Base-by-base conservation (phyloP, 106 monocot genomes). In the Allium sativum region DNA sequence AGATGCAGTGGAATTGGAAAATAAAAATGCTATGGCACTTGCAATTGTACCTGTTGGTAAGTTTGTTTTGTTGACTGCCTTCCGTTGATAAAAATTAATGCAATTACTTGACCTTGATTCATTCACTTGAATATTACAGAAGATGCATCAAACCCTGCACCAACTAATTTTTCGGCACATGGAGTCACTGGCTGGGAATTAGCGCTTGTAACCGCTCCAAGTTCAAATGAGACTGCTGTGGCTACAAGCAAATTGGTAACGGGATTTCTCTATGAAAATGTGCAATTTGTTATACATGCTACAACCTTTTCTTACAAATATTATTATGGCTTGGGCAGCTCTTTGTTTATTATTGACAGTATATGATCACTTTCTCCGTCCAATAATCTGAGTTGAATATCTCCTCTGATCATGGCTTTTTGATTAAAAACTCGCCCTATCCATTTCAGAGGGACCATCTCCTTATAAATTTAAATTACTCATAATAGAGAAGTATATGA, bases 11-110 rank as follows among this genome's bases (percentile, higher is more conserved):
- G 90, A 90, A 45, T 44, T 90, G 55, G 94, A 95, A 40, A 84
- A 75, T 53, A 71, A 81, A 65, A 95, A 95, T 79, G 86, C 90
- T 40, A 72, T 90, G 68, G 94, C 94, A 56, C 84, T 95, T 58
- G 83, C 94, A 17, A 95, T 95, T 55, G 86, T 95, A 67, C 86
- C 94, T 58, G 60, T 87, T 76, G 94, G 94, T 95, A 83, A 70
- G 65, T 62, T 73, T 19, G 67, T 66, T 22, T 16, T 9, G 7
- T 10, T 9, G 17, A 12, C 9, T 8, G 22, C 0, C 13, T 52
- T 47, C 8, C 7, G 14, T 52, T 1, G 10, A 63, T 42, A 47
- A 48, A 7, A 21, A 40, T 21, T 21, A 11, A 21, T 44, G 45
- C 19, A 41, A 9, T 11, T 22, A 52, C 19, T 8, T 52, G 4